A percentile compares a stretch with the other conserved stretches of the same genome.
These are phyloP conservation scores for Lagenaria siceraria DNA, from an alignment of 306 rosid species.

Conservation along the genomic window DNA sequence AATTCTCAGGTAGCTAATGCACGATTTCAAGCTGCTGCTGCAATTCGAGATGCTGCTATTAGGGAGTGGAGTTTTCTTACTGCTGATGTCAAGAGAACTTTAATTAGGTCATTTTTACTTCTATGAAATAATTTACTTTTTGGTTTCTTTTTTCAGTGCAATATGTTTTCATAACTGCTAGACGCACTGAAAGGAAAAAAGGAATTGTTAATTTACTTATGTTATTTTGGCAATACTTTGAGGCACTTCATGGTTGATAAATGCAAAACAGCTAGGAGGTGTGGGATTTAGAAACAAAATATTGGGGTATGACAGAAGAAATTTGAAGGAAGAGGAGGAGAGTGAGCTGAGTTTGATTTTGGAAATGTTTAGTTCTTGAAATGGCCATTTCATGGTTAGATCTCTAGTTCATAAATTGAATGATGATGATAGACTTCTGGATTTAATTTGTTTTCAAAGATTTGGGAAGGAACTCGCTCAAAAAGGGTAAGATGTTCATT, in stretches of 20 bases:
- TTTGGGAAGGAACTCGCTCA: background rate
- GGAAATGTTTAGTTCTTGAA: background rate
- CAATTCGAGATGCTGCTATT: slow-evolving; percentile 82
- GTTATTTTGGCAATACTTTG: background rate
- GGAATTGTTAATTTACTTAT: background rate
- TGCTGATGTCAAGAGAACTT: slow-evolving; percentile 54
- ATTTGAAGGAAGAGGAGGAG: background rate
- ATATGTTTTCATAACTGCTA: background rate
- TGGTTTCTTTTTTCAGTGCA: background rate
- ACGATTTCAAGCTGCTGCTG: slow-evolving; percentile 90
- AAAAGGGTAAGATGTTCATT: background rate
- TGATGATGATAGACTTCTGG: background rate
- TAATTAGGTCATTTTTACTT: slow-evolving; percentile 49
- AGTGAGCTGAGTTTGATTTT: background rate
- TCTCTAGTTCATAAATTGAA: background rate
- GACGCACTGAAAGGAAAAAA: background rate
- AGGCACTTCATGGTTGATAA: background rate
- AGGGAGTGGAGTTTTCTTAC: slow-evolving; percentile 84
- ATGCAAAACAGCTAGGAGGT: background rate
- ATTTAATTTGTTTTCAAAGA: background rate
- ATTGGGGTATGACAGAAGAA: background rate
- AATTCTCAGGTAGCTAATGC: slow-evolving; percentile 72
- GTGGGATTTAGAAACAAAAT: background rate
- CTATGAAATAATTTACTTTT: background rate
- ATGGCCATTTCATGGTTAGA: background rate